These are phyloP conservation scores for Populus tremula DNA, from an alignment of 345 rosid species.

Conservation along the genomic window DNA sequence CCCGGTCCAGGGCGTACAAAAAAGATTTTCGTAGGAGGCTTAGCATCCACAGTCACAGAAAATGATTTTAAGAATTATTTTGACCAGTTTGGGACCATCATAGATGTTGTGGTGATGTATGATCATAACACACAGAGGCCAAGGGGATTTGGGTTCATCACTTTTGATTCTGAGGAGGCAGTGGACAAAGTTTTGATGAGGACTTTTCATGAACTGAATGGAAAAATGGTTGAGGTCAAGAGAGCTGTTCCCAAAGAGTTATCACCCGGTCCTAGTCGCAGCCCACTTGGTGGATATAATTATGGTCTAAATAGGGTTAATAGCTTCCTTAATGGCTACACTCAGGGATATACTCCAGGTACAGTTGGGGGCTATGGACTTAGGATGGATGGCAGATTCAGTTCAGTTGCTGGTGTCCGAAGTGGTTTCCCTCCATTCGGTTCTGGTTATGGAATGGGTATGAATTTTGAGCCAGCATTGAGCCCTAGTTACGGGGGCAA, in stretches of 20 bases:
- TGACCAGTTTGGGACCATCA: conserved; percentile 73
- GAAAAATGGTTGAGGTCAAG: conserved; percentile 79
- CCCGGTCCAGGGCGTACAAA: conserved; percentile 66
- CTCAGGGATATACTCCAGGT: conserved; percentile 58
- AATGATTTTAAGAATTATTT: conserved; percentile 69
- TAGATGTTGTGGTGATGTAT: conserved; percentile 80
- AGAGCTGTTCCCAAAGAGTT: conserved; percentile 79
- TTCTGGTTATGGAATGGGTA: conserved; percentile 56
- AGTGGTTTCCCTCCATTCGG: conserved; percentile 62
- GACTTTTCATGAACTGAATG: conserved; percentile 74
- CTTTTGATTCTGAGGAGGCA: conserved; percentile 74
- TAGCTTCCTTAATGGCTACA: conserved; percentile 61
- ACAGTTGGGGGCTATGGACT: conserved; percentile 62
- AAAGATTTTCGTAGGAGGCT: conserved; percentile 80
- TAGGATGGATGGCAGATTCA: conserved; percentile 64
- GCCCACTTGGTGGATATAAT: conserved; percentile 65
- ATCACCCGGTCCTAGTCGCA: conserved; percentile 71
- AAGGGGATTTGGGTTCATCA: conserved; percentile 74
- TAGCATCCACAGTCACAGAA: conserved; percentile 77
- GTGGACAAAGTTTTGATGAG: conserved; percentile 61
- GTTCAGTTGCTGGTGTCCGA: conserved; percentile 54
- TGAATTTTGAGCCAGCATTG: conserved; percentile 59
- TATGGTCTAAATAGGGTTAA: conserved; percentile 56
- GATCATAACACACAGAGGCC: conserved; percentile 85
- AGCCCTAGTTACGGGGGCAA: conserved; percentile 48